Evolutionary conservation across 805 yeast genomes (phyloP).

Genomic region (Lachancea nothofagi): DNA sequence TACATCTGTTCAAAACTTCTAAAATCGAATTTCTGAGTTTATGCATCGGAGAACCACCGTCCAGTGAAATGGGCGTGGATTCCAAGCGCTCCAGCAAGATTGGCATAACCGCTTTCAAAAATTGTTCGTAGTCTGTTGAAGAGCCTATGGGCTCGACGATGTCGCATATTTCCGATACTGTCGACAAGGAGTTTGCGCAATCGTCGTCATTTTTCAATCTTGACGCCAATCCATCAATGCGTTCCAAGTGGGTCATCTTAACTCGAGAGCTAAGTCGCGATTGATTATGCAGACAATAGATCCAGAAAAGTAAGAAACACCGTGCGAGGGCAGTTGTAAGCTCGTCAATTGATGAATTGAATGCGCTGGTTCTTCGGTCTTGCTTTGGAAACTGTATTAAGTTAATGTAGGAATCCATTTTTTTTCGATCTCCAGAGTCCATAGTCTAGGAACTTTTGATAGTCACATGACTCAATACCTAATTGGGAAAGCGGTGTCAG

Average conservation of each 20-base stretch:
- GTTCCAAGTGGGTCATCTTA: slow-evolving; percentile 38
- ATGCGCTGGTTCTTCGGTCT: neutral
- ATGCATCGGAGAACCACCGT: slow-evolving; percentile 61
- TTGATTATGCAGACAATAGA: neutral
- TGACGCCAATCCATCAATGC: slow-evolving; percentile 62
- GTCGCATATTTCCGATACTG: slow-evolving; percentile 78
- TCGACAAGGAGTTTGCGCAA: slow-evolving; percentile 55
- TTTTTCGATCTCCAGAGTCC: slow-evolving; percentile 6
- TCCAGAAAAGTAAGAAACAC: no score
- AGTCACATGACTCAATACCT: slow-evolving; percentile 20
- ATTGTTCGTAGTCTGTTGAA: slow-evolving; percentile 73
- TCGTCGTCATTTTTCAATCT: slow-evolving; percentile 55
- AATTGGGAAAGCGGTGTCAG: slow-evolving; percentile 14
- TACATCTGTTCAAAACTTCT: slow-evolving; percentile 75
- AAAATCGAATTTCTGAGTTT: slow-evolving; percentile 70
- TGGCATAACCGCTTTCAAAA: slow-evolving; percentile 65
- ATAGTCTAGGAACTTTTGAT: slow-evolving; percentile 11
- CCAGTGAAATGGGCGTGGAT: slow-evolving; percentile 67
- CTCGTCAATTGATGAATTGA: neutral
- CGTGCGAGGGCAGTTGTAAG: no score
- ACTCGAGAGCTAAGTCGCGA: neutral
- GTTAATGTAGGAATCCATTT: neutral
- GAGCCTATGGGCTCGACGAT: slow-evolving; percentile 79
- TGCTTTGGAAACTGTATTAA: no score
- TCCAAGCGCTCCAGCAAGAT: slow-evolving; percentile 58